These are phyloP conservation scores for Pythium brachiatum DNA, from an alignment of 352 stramenopile species.

Conservation along the genomic window DNA sequence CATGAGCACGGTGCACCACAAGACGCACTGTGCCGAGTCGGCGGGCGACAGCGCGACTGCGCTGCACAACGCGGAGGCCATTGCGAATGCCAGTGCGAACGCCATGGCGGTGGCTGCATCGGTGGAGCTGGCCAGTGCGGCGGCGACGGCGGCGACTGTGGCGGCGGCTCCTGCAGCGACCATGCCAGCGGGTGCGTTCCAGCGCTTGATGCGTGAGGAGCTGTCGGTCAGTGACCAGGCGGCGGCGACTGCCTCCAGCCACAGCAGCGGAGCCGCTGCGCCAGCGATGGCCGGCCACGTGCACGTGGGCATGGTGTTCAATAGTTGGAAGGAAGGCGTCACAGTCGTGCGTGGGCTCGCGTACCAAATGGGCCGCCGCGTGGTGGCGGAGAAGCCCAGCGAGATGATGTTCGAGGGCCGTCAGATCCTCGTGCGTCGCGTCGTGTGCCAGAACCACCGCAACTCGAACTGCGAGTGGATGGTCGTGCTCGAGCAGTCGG, in stretches of 20 bases:
- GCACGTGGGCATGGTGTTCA: constrained; percentile 44
- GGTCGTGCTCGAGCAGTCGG: constrained; percentile 53
- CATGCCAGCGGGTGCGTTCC: constrained; percentile 20
- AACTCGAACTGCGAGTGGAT: constrained; percentile 73
- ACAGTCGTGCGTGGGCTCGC: constrained; percentile 46
- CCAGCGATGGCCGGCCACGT: constrained; percentile 31
- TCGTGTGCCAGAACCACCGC: constrained; percentile 71
- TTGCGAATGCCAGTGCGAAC: background rate
- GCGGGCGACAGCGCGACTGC: background rate
- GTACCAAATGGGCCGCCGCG: constrained; percentile 55
- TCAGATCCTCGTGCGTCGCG: constrained; percentile 43
- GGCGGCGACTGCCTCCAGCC: background rate
- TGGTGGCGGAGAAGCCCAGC: constrained; percentile 47
- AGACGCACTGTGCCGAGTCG: constrained; percentile 46
- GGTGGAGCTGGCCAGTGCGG: constrained; percentile 6
- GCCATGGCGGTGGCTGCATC: background rate
- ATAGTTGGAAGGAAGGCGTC: constrained; percentile 61
- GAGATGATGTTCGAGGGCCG: constrained; percentile 44
- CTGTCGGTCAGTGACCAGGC: background rate
- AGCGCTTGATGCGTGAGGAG: constrained; percentile 32
- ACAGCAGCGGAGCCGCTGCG: background rate
- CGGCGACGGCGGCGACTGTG: constrained; percentile 1
- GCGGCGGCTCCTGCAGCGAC: constrained; percentile 1
- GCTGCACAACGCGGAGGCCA: background rate
- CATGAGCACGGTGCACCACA: constrained; percentile 64